A percentile compares a stretch with the other conserved stretches of the same genome.
Conservation (phyloP, 2,329 filamentous ascomycete genomes). For the Ophiosphaerella narmari region DNA sequence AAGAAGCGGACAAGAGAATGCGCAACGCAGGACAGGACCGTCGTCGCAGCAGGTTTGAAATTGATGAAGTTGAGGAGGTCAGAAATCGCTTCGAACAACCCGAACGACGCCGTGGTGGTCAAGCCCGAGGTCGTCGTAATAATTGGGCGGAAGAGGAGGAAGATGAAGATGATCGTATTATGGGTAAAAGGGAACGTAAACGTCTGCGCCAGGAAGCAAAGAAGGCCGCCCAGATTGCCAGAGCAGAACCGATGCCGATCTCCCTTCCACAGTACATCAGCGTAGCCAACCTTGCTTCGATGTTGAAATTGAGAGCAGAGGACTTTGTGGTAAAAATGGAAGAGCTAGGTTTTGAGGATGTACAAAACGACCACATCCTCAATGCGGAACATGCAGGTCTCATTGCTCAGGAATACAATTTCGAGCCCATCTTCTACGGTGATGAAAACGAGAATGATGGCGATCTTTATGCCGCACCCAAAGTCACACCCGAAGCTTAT, state of each 20-base stretch:
- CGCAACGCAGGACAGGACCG: slow-evolving; percentile 27
- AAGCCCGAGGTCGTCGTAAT: slow-evolving; percentile 21
- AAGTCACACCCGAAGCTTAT: slow-evolving; percentile 63
- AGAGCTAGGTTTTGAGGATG: slow-evolving; percentile 89
- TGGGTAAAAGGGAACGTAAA: slow-evolving; percentile 37
- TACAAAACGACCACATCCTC: slow-evolving; percentile 81
- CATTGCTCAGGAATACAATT: slow-evolving; percentile 90
- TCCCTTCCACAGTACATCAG: slow-evolving; percentile 89
- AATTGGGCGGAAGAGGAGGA: slow-evolving; percentile 35
- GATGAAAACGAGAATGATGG: slow-evolving; percentile 64
- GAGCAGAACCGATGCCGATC: slow-evolving; percentile 55
- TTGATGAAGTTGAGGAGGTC: slow-evolving; percentile 22
- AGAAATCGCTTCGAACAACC: slow-evolving; percentile 40
- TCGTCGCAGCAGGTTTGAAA: slow-evolving; percentile 31
- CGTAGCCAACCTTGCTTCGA: slow-evolving; percentile 77
- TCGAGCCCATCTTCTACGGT: slow-evolving; percentile 75
- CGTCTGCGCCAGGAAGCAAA: slow-evolving; percentile 41
- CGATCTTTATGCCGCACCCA: slow-evolving; percentile 69
- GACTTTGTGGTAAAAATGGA: slow-evolving; percentile 76
- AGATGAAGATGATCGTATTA: slow-evolving; percentile 22
- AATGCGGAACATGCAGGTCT: slow-evolving; percentile 89
- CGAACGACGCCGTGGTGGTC: slow-evolving; percentile 27
- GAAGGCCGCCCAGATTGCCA: slow-evolving; percentile 36
- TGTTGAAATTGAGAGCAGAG: slow-evolving; percentile 71
- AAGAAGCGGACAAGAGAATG: slow-evolving; percentile 20